Evolutionary conservation across 2,329 filamentous ascomycete genomes (phyloP).

Genomic region (Domatiomyces catenatus): DNA sequence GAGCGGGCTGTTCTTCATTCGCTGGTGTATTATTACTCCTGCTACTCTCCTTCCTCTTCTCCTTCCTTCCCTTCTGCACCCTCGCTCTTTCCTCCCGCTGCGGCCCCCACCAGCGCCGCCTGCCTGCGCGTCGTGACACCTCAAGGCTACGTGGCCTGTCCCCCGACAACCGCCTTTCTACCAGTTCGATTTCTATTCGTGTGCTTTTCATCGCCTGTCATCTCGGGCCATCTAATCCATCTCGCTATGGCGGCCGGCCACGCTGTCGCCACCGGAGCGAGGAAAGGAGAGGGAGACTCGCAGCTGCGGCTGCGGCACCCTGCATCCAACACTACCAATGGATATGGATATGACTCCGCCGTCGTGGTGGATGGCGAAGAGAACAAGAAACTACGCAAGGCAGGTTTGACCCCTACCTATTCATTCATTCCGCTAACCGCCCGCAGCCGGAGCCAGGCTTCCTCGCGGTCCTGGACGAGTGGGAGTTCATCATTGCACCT

Average conservation of each 20-base stretch:
- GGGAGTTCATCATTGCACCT: constrained; percentile 48
- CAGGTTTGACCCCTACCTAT: constrained; percentile 11
- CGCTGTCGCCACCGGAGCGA: constrained; percentile 14
- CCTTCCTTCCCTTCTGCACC: background rate
- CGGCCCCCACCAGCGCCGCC: background rate
- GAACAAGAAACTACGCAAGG: constrained; percentile 24
- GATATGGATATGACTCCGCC: constrained; percentile 4
- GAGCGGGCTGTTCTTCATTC: background rate
- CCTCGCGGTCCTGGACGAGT: constrained; percentile 35
- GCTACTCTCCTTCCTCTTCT: background rate
- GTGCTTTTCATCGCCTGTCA: background rate
- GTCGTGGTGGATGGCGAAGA: constrained; percentile 19
- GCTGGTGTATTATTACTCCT: background rate
- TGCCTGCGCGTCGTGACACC: background rate
- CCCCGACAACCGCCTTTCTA: background rate
- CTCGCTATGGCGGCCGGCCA: constrained; percentile 5
- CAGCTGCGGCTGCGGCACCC: constrained; percentile 17
- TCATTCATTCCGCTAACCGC: background rate
- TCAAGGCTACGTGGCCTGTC: background rate
- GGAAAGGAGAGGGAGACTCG: constrained; percentile 23
- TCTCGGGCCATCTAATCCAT: background rate
- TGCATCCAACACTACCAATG: constrained; percentile 20
- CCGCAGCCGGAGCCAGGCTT: constrained; percentile 22
- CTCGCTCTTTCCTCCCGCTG: background rate
- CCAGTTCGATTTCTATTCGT: background rate